phyloP scores from a whole-genome alignment of 2,329 filamentous ascomycete genomes.

The Colletotrichum costaricense region DNA sequence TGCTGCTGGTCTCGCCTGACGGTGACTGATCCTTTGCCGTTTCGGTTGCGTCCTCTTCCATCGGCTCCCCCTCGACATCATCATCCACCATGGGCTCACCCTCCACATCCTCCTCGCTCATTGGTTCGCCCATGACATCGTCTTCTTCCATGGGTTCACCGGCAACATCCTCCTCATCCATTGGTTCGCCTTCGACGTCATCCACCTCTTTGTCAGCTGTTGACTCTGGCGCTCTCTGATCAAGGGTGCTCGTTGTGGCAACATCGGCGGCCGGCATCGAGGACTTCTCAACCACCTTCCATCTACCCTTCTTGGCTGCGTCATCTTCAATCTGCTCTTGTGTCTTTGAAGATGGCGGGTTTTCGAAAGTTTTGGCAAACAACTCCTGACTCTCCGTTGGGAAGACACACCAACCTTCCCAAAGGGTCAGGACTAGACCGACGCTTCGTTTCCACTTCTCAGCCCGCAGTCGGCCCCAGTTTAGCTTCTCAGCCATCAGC shows the following conservation, averaged over 20 bases:
- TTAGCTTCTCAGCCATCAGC: conserved; percentile 74
- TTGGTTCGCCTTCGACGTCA: conserved; percentile 51
- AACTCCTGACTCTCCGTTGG: conserved; percentile 78
- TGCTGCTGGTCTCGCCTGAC: conserved; percentile 16
- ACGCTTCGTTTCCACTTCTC: conserved; percentile 89
- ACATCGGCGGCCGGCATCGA: conserved; percentile 34
- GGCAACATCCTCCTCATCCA: conserved; percentile 60
- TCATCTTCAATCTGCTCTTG: conserved; percentile 43
- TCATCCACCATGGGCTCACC: conserved; percentile 56
- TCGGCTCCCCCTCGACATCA: conserved; percentile 60
- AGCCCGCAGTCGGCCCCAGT: conserved; percentile 84
- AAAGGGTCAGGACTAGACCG: conserved; percentile 74
- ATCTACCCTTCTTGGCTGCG: conserved; percentile 54
- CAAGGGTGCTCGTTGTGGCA: neutral
- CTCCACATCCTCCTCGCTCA: conserved; percentile 54
- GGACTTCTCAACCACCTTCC: conserved; percentile 61
- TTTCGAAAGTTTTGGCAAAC: conserved; percentile 78
- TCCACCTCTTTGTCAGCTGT: conserved; percentile 44
- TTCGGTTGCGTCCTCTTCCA: conserved; percentile 54
- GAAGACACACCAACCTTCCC: conserved; percentile 80
- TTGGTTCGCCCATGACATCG: conserved; percentile 53
- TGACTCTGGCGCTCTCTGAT: conserved; percentile 29
- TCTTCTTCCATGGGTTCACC: conserved; percentile 56
- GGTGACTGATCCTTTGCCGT: conserved; percentile 15
- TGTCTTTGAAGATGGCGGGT: conserved; percentile 64